A percentile compares a stretch with the other conserved stretches of the same genome.
Conservation (phyloP, 192 early-diverging fungal species). For the Cladochytrium replicatum region DNA sequence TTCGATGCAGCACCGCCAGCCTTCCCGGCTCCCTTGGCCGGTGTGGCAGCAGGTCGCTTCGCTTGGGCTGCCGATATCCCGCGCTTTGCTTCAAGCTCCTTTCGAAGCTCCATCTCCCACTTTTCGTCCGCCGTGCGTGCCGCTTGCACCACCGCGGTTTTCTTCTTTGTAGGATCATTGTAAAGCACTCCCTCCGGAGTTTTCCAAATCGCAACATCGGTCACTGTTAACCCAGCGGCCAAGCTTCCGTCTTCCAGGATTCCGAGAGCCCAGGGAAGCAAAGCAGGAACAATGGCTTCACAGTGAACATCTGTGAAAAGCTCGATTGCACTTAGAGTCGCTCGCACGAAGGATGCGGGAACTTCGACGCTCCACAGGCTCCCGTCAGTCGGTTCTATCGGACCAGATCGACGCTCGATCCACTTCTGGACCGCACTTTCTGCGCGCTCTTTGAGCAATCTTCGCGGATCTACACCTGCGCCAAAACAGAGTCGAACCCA, state of each 20-base stretch:
- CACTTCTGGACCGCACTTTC: conserved; percentile 36
- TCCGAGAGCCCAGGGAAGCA: conserved; percentile 34
- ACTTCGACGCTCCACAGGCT: conserved; percentile 21
- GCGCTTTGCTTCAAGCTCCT: conserved; percentile 59
- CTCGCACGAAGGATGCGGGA: conserved; percentile 40
- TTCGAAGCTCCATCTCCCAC: conserved; percentile 68
- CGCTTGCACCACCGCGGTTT: conserved; percentile 12
- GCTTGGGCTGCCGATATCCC: conserved; percentile 25
- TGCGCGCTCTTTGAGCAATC: conserved; percentile 37
- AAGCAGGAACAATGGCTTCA: conserved; percentile 32
- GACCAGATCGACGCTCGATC: conserved; percentile 22
- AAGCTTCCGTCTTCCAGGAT: conserved; percentile 35
- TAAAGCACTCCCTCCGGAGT: conserved; percentile 58
- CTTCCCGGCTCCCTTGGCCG: not conserved
- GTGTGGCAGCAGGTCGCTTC: conserved; percentile 2
- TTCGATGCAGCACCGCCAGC: conserved; percentile 5
- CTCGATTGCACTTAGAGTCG: conserved; percentile 51
- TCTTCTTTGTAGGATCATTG: conserved; percentile 55
- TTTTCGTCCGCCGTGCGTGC: conserved; percentile 54
- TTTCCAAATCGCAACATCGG: conserved; percentile 62
- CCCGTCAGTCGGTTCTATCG: not conserved
- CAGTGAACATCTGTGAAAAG: conserved; percentile 54
- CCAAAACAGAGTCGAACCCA: conserved; percentile 82
- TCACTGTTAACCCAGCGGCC: conserved; percentile 37
- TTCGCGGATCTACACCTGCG: conserved; percentile 54